Evolutionary conservation across 345 rosid species (phyloP).

Genomic region (Lumnitzera littorea): DNA sequence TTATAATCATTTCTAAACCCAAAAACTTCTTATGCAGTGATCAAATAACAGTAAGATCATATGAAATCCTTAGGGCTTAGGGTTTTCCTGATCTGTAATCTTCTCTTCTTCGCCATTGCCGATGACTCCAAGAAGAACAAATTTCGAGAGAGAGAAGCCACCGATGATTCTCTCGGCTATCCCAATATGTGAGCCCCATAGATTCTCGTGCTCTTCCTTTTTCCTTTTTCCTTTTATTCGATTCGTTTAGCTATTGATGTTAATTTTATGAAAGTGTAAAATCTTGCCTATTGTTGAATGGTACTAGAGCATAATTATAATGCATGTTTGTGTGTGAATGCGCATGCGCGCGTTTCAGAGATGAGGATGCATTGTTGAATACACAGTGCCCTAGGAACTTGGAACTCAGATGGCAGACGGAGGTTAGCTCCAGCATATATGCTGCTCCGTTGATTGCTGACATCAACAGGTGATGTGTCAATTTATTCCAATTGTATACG

Average conservation of each 20-base stretch:
- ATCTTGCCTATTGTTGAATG: no score
- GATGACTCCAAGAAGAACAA: constrained; percentile 45
- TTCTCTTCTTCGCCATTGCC: constrained; percentile 18
- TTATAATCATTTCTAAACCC: no score
- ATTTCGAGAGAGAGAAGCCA: constrained; percentile 75
- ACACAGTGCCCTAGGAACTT: constrained; percentile 82
- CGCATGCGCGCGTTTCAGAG: constrained; percentile 33
- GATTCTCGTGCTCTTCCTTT: constrained; percentile 1
- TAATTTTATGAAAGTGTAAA: background rate
- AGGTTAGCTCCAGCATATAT: constrained; percentile 93
- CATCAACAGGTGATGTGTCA: constrained; percentile 56
- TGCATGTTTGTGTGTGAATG: background rate
- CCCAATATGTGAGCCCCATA: constrained; percentile 54
- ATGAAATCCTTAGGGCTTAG: constrained; percentile 40
- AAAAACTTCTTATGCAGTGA: no score
- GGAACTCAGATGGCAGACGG: constrained; percentile 98
- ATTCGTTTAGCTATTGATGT: background rate
- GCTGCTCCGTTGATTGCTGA: constrained; percentile 95
- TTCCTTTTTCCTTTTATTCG: background rate
- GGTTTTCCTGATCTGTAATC: constrained; percentile 20
- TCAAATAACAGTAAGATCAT: constrained; percentile 14
- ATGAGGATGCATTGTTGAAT: constrained; percentile 84
- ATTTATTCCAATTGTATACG: background rate
- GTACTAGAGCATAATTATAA: no score
- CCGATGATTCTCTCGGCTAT: constrained; percentile 69